Percentiles rank a stretch among this genome's conserved stretches.
Conservation (phyloP, 495 filamentous ascomycete species). For the Penicillium simplicissimum region DNA sequence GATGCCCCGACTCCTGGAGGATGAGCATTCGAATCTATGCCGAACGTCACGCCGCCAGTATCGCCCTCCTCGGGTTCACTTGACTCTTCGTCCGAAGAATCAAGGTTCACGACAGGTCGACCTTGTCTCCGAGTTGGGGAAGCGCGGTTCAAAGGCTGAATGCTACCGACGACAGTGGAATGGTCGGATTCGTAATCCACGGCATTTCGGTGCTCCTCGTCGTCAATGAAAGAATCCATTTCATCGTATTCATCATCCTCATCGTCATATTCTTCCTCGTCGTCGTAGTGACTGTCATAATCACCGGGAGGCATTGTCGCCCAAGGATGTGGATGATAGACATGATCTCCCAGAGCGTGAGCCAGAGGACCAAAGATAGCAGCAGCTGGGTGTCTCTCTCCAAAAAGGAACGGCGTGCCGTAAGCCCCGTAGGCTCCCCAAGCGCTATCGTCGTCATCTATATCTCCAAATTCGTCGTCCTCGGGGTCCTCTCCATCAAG, state of each 20-base stretch:
- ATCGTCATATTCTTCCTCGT: conserved; percentile 32
- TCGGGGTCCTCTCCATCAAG: conserved; percentile 37
- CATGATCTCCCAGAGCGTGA: not conserved
- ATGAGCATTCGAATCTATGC: conserved; percentile 1
- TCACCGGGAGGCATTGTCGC: not conserved
- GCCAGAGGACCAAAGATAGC: conserved; percentile 1
- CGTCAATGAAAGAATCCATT: conserved; percentile 44
- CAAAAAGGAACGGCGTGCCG: conserved; percentile 3
- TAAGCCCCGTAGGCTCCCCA: conserved; percentile 16
- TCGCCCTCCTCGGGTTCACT: conserved; percentile 9
- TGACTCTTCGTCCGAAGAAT: conserved; percentile 1
- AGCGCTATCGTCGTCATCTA: conserved; percentile 27
- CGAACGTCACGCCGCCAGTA: not conserved
- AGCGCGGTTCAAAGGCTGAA: not conserved
- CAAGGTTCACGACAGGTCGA: conserved; percentile 2
- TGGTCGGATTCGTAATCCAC: conserved; percentile 21
- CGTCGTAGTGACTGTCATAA: conserved; percentile 7
- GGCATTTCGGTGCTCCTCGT: conserved; percentile 28
- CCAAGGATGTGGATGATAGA: conserved; percentile 3
- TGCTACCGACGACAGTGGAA: conserved; percentile 14
- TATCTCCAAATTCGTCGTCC: conserved; percentile 37
- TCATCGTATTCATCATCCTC: conserved; percentile 39
- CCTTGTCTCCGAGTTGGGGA: conserved; percentile 4
- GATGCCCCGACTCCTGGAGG: not conserved
- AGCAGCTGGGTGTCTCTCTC: conserved; percentile 6